Evolutionary conservation across 352 stramenopile genomes (phyloP), one percentile per base, ranked within the genome.

Genomic region (Globisporangium abappressorium): DNA sequence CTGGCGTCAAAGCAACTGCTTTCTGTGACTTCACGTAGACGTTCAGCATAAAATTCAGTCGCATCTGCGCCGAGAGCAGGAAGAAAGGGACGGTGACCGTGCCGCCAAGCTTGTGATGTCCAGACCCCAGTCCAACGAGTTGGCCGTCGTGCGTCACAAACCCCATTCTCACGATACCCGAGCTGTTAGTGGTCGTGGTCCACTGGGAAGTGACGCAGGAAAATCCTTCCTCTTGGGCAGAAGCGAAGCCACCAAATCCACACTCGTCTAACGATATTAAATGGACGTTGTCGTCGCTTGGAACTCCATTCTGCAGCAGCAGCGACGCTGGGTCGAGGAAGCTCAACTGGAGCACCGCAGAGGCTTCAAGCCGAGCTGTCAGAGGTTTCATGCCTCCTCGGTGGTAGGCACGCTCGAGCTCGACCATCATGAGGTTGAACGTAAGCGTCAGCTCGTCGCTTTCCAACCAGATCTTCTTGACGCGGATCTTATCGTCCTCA

Each of bases 251-350:
- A 5, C 18, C 18, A 14, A 57, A 24, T 3, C 38, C 24, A 24
- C 59, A 65, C 18, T 20, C 26, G 18, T 34, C 30, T 12, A 57
- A 9, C 6, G 28, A 3, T 20, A 3, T 33, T 28, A 65, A 34
- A 22, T 9, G 26, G 18, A 15, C 28, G 6, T 9, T 33, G 5
- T 49, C 43, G 15, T 49, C 60, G 2, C 8, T 8, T 24, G 60
- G 9, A 14, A 34, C 3, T 8, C 26, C 24, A n/a, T n/a, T 20
- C 24, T 14, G 6, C 4, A 43, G 14, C 38, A 65, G 34, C 34
- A 41, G 34, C 36, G 11, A 30, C 8, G 2, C 43, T 41, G 59
- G 59, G n/a, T 65, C 59, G 18, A 65, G 26, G 43, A 65, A 65
- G 18, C 18, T 36, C 11, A 65, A 15, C 26, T 65, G 22, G 24